Conservation (phyloP, 116 monocot species). For the Cymodocea nodosa region DNA sequence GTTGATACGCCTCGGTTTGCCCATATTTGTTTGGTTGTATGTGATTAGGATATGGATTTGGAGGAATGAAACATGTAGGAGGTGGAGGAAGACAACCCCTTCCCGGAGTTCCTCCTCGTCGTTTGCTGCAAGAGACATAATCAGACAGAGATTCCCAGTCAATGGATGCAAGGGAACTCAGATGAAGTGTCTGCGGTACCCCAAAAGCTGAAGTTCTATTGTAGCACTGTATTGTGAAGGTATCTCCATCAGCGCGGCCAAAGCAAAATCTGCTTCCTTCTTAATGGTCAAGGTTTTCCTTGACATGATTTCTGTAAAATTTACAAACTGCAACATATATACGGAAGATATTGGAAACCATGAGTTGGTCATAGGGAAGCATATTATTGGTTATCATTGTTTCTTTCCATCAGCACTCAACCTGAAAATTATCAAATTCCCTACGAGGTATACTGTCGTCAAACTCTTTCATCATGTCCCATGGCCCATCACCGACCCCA, state of each 20-base stretch:
- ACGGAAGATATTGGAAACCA: neutral
- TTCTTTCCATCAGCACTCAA: neutral
- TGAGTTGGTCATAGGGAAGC: neutral
- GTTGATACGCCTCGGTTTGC: too few species aligned
- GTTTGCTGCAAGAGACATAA: too few species aligned
- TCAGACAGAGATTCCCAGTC: too few species aligned
- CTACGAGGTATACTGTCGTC: slow-evolving; percentile 48
- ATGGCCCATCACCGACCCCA: slow-evolving; percentile 50
- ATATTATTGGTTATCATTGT: neutral
- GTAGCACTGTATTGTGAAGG: slow-evolving; percentile 84
- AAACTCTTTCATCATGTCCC: slow-evolving; percentile 65
- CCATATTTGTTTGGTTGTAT: too few species aligned
- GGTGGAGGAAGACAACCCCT: too few species aligned
- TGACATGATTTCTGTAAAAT: slow-evolving; percentile 90
- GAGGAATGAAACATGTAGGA: too few species aligned
- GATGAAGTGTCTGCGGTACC: slow-evolving; percentile 18
- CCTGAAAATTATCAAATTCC: slow-evolving; percentile 59
- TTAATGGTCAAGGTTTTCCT: slow-evolving; percentile 28
- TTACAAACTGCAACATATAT: slow-evolving; percentile 53
- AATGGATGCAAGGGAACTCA: too few species aligned
- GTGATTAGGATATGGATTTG: too few species aligned
- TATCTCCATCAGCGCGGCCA: slow-evolving; percentile 82
- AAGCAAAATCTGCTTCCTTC: slow-evolving; percentile 83
- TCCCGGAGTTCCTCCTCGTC: too few species aligned
- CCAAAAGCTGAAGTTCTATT: slow-evolving; percentile 52